A percentile compares a stretch with the other conserved stretches of the same genome.
Evolutionary conservation across 2,329 filamentous ascomycete species (phyloP).

Genomic region (Aaosphaeria pasadenensis): DNA sequence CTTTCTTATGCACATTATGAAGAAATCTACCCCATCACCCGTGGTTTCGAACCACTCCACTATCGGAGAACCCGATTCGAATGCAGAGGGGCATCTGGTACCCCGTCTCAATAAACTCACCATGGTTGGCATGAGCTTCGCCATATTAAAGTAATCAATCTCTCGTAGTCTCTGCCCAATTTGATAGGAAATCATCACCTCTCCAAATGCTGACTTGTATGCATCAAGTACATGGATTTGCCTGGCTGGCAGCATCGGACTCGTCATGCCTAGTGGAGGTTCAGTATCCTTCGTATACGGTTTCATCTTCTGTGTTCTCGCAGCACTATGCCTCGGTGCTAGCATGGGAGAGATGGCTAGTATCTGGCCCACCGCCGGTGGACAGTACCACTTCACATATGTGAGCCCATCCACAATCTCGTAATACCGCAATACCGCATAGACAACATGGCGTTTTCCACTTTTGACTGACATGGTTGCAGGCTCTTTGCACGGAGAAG

Average conservation of each 20-base stretch:
- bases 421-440: too few species aligned
- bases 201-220: neutral
- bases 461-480: conserved; percentile 15
- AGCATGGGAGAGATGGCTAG: conserved; percentile 45
- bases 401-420: neutral
- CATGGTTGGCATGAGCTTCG: conserved; percentile 46
- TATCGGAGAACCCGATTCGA: neutral
- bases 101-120: conserved; percentile 41
- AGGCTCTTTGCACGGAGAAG: conserved; percentile 37
- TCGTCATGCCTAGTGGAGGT: conserved; percentile 33
- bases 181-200: neutral
- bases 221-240: conserved; percentile 39
- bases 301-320: conserved; percentile 47
- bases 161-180: neutral
- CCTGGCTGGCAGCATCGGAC: conserved; percentile 42
- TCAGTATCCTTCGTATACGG: conserved; percentile 45
- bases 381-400: conserved; percentile 22
- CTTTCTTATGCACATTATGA: neutral
- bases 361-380: conserved; percentile 48
- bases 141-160: conserved; percentile 40
- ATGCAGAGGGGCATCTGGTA: conserved; percentile 21
- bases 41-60: neutral
- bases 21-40: neutral
- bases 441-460: too few species aligned
- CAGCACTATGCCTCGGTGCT: conserved; percentile 43